Conservation (phyloP, 495 filamentous ascomycete species). For the Choiromyces venosus region DNA sequence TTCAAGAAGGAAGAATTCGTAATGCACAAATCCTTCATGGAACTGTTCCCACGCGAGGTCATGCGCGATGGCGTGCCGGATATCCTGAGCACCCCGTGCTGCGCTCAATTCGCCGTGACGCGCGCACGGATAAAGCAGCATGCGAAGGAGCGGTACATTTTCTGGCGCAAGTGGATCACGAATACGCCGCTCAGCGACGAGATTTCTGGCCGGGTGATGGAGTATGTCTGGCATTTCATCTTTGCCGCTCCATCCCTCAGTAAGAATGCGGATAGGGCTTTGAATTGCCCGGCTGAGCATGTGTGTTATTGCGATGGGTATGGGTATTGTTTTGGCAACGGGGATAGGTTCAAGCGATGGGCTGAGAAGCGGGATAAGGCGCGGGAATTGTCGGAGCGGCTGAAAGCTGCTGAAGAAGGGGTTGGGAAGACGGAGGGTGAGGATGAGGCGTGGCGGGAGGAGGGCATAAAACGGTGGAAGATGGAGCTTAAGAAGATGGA, state of each 20-base stretch:
- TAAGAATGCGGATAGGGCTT: constrained; percentile 47
- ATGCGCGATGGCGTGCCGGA: constrained; percentile 44
- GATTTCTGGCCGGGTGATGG: constrained; percentile 59
- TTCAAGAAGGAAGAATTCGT: constrained; percentile 31
- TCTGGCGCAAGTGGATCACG: constrained; percentile 57
- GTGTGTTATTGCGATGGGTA: constrained; percentile 74
- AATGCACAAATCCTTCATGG: constrained; percentile 49
- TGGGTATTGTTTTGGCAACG: constrained; percentile 68
- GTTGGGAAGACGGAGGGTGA: constrained; percentile 11
- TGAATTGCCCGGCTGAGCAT: constrained; percentile 60
- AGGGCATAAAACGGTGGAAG: constrained; percentile 21
- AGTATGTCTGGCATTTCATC: constrained; percentile 69
- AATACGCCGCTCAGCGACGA: constrained; percentile 55
- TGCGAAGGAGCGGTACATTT: constrained; percentile 51
- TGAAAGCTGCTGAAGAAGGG: constrained; percentile 48
- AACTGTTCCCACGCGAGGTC: constrained; percentile 53
- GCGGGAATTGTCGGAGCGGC: constrained; percentile 47
- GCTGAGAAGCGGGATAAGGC: constrained; percentile 46
- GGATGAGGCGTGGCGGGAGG: constrained; percentile 21
- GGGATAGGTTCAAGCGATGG: constrained; percentile 51
- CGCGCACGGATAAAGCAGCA: constrained; percentile 50
- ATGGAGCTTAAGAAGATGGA: constrained; percentile 24
- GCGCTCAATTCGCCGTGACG: constrained; percentile 65
- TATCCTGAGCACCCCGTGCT: constrained; percentile 56
- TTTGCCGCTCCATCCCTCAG: constrained; percentile 49